Conservation (phyloP, 495 filamentous ascomycete genomes). For the Viridothelium virens region DNA sequence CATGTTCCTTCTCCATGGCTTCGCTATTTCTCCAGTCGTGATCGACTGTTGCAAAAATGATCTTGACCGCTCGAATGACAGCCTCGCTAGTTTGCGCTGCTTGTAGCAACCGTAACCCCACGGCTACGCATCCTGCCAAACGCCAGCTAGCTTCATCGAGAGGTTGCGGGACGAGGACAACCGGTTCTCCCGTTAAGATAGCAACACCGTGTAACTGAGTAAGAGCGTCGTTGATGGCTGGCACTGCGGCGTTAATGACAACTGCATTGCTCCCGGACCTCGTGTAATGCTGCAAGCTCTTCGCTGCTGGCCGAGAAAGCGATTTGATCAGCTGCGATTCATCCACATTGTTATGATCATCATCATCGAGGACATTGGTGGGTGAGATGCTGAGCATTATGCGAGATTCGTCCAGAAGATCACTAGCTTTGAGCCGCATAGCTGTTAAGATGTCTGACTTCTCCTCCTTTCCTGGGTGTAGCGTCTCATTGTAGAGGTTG, state of each 20-base stretch:
- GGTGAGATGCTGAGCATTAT: constrained; percentile 83
- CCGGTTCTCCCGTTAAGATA: constrained; percentile 75
- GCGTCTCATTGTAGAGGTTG: constrained; percentile 81
- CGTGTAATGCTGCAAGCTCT: constrained; percentile 62
- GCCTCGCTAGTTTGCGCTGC: constrained; percentile 58
- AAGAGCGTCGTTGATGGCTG: constrained; percentile 83
- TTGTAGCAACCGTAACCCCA: constrained; percentile 77
- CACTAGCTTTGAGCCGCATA: constrained; percentile 72
- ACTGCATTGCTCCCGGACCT: constrained; percentile 67
- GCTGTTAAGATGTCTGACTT: constrained; percentile 84
- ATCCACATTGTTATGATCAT: constrained; percentile 58
- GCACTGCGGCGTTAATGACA: constrained; percentile 79
- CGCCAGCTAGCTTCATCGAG: constrained; percentile 92
- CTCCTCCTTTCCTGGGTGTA: constrained; percentile 86
- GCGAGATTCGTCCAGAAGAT: constrained; percentile 68
- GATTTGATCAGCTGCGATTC: constrained; percentile 68
- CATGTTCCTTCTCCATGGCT: constrained; percentile 93
- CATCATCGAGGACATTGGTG: constrained; percentile 65
- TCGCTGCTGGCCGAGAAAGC: constrained; percentile 65
- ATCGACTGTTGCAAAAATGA: constrained; percentile 73
- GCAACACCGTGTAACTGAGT: constrained; percentile 68
- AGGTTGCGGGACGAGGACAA: constrained; percentile 66
- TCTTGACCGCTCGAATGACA: constrained; percentile 68
- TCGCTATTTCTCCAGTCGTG: constrained; percentile 96
- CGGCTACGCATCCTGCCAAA: constrained; percentile 75